Percentiles rank a stretch among this genome's conserved stretches.
These are phyloP conservation scores for Mycosphaerelloides madeirae DNA, from an alignment of 2,329 filamentous ascomycete species.

Conservation along the genomic window DNA sequence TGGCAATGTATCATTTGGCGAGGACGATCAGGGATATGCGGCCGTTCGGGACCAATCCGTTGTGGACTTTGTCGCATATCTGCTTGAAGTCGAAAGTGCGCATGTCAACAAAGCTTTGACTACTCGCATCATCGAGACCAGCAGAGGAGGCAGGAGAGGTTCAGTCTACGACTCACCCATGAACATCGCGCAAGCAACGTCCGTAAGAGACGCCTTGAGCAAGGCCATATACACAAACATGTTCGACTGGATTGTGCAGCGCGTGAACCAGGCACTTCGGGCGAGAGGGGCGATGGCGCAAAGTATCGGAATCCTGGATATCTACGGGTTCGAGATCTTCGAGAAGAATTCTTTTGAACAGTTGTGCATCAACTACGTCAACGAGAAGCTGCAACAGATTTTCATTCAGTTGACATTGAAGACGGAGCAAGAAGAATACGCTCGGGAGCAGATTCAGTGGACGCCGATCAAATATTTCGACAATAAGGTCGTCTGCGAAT, in stretches of 20 bases:
- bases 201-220: conserved; percentile 84
- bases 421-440: conserved; percentile 96
- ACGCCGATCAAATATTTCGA: conserved; percentile 99
- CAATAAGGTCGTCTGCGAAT: conserved; percentile 96
- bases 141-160: conserved; percentile 60
- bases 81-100: conserved; percentile 78
- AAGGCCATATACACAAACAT: conserved; percentile 97
- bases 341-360: conserved; percentile 99
- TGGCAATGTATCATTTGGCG: conserved; percentile 85
- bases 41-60: conserved; percentile 83
- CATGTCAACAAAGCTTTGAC: conserved; percentile 84
- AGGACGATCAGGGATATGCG: conserved; percentile 86
- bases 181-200: conserved; percentile 77
- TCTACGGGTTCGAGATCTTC: conserved; percentile 99
- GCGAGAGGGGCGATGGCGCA: conserved; percentile 71
- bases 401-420: conserved; percentile 97
- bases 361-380: conserved; percentile 99
- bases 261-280: conserved; percentile 82
- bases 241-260: conserved; percentile 97
- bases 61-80: conserved; percentile 88
- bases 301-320: conserved; percentile 94
- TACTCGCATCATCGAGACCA: conserved; percentile 74
- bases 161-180: conserved; percentile 70
- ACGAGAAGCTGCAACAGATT: conserved; percentile 98
- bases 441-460: conserved; percentile 93